Conservation (phyloP, 805 yeast genomes). For the Saccharomyces paradoxus region DNA sequence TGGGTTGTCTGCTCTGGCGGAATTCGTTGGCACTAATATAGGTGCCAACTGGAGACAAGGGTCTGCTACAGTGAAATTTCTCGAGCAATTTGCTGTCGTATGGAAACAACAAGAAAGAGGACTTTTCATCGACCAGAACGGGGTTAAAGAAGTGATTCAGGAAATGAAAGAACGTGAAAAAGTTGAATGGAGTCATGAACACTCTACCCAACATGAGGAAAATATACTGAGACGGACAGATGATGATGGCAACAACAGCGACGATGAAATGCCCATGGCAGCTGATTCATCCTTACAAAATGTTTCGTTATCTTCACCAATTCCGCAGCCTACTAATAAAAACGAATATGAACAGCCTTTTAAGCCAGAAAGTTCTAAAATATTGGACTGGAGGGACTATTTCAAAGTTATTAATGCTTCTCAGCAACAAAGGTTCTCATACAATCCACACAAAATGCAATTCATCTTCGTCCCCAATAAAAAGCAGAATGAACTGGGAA, state of each 20-base stretch:
- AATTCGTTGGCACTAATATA: conserved; percentile 63
- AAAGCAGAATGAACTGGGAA: conserved; percentile 8
- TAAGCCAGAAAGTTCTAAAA: conserved; percentile 7
- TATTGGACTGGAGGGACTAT: conserved; percentile 63
- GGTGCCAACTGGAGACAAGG: conserved; percentile 75
- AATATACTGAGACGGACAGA: neutral
- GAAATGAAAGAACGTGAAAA: conserved; percentile 39
- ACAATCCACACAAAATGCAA: conserved; percentile 55
- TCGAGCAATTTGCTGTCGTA: conserved; percentile 68
- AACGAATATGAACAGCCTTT: neutral
- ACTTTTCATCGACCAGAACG: conserved; percentile 70
- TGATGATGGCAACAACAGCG: neutral
- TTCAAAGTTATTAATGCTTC: conserved; percentile 58
- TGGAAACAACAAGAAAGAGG: conserved; percentile 93
- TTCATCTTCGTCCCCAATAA: conserved; percentile 35
- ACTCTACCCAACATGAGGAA: neutral
- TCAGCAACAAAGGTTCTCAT: conserved; percentile 55
- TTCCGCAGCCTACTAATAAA: neutral
- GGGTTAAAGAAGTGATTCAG: conserved; percentile 52
- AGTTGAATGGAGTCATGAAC: conserved; percentile 7
- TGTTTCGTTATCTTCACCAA: conserved; percentile 1
- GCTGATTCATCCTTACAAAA: conserved; percentile 3
- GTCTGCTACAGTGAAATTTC: conserved; percentile 21
- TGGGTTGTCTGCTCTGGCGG: conserved; percentile 67
- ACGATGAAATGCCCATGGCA: conserved; percentile 9